Evolutionary conservation across 2,329 filamentous ascomycete genomes (phyloP), one percentile per base, ranked within the genome.

Genomic region (Alternaria atra): DNA sequence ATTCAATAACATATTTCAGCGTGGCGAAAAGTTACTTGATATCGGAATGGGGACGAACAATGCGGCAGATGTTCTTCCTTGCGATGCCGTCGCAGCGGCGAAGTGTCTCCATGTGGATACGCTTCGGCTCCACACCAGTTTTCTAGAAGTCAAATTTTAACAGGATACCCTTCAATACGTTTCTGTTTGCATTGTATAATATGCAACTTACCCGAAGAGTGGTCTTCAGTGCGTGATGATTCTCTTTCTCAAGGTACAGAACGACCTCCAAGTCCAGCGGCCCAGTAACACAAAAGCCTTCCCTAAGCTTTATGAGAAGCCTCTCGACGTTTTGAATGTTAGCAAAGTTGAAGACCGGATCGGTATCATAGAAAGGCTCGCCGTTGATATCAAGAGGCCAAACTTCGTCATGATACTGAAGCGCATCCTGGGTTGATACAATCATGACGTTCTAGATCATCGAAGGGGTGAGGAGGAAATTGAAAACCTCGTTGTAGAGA

Each of bases 1-100:
- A 6, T 15, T 40, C 34, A 17, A 23, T 8, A 20, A 37, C 35
- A 13, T 39, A 30, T 7, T 43, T 17, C 15, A 43, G 8, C 10
- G n/a, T n/a, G 15, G 27, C 2, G n/a, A 53, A 3, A 10, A 20
- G 17, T 13, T 9, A 4, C 25, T 6, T 34, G 39, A 53, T 20
- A 13, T 20, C 27, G 1, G 37, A 20, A 17, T 53, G 27, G n/a
- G 51, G 51, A 29, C 32, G 37, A 29, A 42, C n/a, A 13, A 53
- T 29, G 27, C 51, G 51, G 12, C 27, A 20, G 7, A 53, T 53
- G 51, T 53, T 43, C 51, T 43, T 53, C n/a, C 27, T 6, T 6
- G 12, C n/a, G 12, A 42, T 13, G 6, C 35, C 39, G 17, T 53
- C 39, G n/a, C 39, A 17, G 39, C 51, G 51, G n/a, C 27, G 25